phyloP scores from a whole-genome alignment of 1,139 yeast genomes.

The Saccharomyces hybrid region DNA sequence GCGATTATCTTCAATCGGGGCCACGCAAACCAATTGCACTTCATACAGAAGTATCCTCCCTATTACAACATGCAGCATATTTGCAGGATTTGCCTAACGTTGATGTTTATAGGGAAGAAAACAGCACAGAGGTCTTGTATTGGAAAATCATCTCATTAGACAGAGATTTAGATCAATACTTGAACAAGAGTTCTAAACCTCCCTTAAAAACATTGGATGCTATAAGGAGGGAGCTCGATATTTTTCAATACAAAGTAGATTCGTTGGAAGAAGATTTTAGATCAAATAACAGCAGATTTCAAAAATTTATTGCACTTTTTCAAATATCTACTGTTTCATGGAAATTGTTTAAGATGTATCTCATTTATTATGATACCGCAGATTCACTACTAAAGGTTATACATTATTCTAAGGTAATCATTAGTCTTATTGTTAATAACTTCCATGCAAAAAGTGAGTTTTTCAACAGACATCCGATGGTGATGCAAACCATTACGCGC shows the following conservation, averaged over 20 bases:
- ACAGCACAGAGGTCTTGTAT: slow-evolving; percentile 23
- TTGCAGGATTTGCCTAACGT: slow-evolving; percentile 21
- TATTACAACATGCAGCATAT: slow-evolving; percentile 26
- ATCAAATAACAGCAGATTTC: slow-evolving; percentile 20
- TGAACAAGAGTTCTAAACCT: slow-evolving; percentile 18
- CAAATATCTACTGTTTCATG: slow-evolving; percentile 20
- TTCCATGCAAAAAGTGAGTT: slow-evolving; percentile 9
- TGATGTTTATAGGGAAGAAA: slow-evolving; percentile 27
- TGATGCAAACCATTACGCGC: slow-evolving; percentile 18
- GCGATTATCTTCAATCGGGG: slow-evolving; percentile 24
- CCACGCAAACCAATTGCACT: slow-evolving; percentile 18
- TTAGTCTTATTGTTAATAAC: slow-evolving; percentile 20
- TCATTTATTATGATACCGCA: slow-evolving; percentile 20
- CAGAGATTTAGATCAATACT: slow-evolving; percentile 26
- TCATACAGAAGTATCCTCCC: slow-evolving; percentile 25
- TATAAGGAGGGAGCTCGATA: slow-evolving; percentile 20
- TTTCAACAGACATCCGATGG: slow-evolving; percentile 25
- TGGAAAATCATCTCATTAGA: slow-evolving; percentile 30
- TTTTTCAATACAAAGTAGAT: slow-evolving; percentile 15
- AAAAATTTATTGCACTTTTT: slow-evolving; percentile 20
- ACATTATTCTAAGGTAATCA: slow-evolving; percentile 16
- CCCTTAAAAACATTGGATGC: slow-evolving; percentile 28
- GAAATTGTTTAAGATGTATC: slow-evolving; percentile 23
- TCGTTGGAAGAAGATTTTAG: slow-evolving; percentile 9
- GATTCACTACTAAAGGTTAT: slow-evolving; percentile 16